phyloP scores from a whole-genome alignment of 768 basidiomycete species.

The Lactarius vividus region DNA sequence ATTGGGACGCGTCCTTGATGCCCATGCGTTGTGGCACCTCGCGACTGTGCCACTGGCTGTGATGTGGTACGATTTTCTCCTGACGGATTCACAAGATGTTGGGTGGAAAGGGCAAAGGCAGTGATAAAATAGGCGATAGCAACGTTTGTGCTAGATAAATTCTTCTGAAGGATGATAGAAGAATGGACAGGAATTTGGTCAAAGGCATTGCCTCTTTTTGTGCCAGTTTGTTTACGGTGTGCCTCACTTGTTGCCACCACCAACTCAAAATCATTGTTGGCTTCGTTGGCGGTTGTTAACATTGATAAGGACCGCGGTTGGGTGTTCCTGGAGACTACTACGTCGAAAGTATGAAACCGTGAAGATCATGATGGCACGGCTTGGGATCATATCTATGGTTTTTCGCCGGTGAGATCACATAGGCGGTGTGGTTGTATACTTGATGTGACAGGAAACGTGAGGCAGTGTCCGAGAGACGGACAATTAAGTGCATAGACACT shows the following conservation, averaged over 20 bases:
- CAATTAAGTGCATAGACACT: neutral
- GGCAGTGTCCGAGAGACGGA: neutral
- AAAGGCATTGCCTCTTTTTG: constrained; percentile 1
- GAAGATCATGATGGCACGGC: constrained; percentile 15
- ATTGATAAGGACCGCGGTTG: neutral
- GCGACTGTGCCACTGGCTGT: constrained; percentile 73
- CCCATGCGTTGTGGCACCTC: constrained; percentile 92
- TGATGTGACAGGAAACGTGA: neutral
- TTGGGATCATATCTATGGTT: neutral
- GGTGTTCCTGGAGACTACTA: neutral
- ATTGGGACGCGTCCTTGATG: constrained; percentile 71
- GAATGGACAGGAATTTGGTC: neutral
- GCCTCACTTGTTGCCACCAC: neutral
- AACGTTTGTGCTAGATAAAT: neutral
- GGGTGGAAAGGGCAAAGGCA: constrained; percentile 56
- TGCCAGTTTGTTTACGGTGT: neutral
- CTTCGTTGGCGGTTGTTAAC: neutral
- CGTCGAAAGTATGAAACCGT: neutral
- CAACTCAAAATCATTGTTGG: constrained; percentile 2
- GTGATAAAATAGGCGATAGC: constrained; percentile 13
- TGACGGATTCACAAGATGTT: constrained; percentile 66
- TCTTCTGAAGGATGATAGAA: neutral
- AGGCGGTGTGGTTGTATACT: constrained; percentile 1
- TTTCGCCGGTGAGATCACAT: constrained; percentile 4
- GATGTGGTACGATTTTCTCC: constrained; percentile 84